Evolutionary conservation across 257 asterid species (phyloP).

Genomic region (Nicotiana obtusifolia): DNA sequence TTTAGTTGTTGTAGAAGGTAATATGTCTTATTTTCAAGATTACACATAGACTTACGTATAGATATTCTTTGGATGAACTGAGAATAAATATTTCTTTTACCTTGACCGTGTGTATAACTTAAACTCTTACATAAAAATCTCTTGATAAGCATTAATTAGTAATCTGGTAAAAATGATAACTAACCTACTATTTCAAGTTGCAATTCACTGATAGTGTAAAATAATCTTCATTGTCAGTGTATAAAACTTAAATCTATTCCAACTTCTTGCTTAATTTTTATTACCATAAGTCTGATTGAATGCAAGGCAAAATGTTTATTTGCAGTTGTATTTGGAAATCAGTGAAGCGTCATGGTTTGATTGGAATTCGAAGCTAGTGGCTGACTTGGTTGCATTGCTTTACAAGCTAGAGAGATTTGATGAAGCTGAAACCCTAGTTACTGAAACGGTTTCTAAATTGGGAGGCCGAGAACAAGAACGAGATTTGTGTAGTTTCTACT

Average conservation of each 20-base stretch:
- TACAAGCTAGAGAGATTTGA: constrained; percentile 38
- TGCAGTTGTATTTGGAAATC: constrained; percentile 63
- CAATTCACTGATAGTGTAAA: too few relatives aligned
- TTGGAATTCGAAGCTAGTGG: constrained; percentile 82
- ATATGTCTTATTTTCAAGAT: too few relatives aligned
- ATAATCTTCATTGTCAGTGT: not conserved
- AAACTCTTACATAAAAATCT: too few relatives aligned
- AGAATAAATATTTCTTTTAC: too few relatives aligned
- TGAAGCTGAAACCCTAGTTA: constrained; percentile 45
- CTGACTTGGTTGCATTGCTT: constrained; percentile 54
- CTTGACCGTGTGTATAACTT: too few relatives aligned
- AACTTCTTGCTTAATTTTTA: not conserved
- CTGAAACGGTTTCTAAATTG: constrained; percentile 39
- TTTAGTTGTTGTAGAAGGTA: too few relatives aligned
- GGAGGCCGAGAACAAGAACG: constrained; percentile 57
- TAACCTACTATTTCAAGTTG: too few relatives aligned
- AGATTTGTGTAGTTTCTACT: constrained; percentile 55
- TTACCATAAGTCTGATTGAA: not conserved
- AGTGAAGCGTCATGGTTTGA: constrained; percentile 72
- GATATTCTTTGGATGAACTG: too few relatives aligned
- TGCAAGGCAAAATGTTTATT: constrained; percentile 10
- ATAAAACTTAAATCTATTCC: not conserved
- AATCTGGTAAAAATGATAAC: too few relatives aligned
- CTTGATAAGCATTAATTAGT: not conserved
- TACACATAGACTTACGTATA: too few relatives aligned